Evolutionary conservation across 192 early-diverging fungal species (phyloP).

Genomic region (Backusella parvicylindrica): DNA sequence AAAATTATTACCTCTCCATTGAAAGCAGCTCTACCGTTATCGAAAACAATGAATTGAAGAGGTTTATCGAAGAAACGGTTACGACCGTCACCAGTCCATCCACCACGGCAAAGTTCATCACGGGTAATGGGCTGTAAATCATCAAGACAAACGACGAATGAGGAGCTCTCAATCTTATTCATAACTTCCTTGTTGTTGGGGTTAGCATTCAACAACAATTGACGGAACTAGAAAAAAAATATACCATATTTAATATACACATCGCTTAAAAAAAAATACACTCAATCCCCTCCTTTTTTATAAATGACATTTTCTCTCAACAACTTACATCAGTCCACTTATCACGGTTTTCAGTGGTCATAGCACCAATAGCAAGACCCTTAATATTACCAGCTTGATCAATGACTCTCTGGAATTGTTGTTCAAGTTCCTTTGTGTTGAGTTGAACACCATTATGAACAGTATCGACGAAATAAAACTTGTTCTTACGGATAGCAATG

Average conservation of each 20-base stretch:
- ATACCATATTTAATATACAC: neutral
- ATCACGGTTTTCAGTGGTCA: slow-evolving; percentile 95
- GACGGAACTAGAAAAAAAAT: slow-evolving; percentile 45
- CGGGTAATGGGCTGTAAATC: slow-evolving; percentile 82
- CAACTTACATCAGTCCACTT: slow-evolving; percentile 76
- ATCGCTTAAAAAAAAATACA: neutral
- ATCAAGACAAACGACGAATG: slow-evolving; percentile 91
- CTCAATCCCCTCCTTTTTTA: neutral
- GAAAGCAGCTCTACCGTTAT: slow-evolving; percentile 97
- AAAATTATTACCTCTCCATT: slow-evolving; percentile 76
- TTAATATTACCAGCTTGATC: slow-evolving; percentile 60
- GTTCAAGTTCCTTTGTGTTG: slow-evolving; percentile 81
- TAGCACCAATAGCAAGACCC: slow-evolving; percentile 74
- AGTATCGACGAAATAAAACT: slow-evolving; percentile 81
- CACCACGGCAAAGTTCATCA: slow-evolving; percentile 82
- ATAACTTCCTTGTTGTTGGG: slow-evolving; percentile 70
- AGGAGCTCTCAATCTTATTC: slow-evolving; percentile 80
- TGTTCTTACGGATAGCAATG: slow-evolving; percentile 84
- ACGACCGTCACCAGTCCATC: slow-evolving; percentile 95
- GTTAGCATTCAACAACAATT: slow-evolving; percentile 58
- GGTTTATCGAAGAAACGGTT: slow-evolving; percentile 99
- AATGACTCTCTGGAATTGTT: slow-evolving; percentile 68
- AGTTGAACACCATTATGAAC: slow-evolving; percentile 75
- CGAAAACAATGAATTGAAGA: slow-evolving; percentile 94
- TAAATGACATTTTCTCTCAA: neutral